These are phyloP conservation scores for Meira nashicola DNA, from an alignment of 1,284 basidiomycete genomes.

Conservation along the genomic window DNA sequence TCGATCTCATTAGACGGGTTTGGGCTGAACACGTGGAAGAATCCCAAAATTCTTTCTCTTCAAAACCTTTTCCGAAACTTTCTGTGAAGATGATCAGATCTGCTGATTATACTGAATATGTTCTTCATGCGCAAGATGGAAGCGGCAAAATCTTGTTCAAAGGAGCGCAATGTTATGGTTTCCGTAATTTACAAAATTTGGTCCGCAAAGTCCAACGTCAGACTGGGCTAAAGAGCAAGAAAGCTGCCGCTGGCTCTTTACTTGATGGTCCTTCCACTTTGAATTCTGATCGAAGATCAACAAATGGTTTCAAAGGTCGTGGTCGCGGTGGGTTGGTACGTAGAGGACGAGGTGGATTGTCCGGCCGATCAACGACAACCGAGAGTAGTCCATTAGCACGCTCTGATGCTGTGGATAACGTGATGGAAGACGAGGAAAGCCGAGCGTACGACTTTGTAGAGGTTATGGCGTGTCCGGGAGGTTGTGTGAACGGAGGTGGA, in stretches of 20 bases:
- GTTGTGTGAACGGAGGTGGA: slow-evolving; percentile 95
- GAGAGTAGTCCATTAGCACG: slow-evolving; percentile 51
- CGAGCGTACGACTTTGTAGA: slow-evolving; percentile 88
- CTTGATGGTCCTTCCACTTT: neutral
- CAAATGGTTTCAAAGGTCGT: slow-evolving; percentile 11
- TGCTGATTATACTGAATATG: slow-evolving; percentile 65
- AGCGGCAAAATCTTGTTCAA: slow-evolving; percentile 66
- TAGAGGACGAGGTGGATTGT: slow-evolving; percentile 59
- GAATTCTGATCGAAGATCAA: slow-evolving; percentile 1
- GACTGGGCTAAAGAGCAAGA: slow-evolving; percentile 58
- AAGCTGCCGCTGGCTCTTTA: slow-evolving; percentile 19
- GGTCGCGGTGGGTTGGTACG: slow-evolving; percentile 50
- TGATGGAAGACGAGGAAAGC: slow-evolving; percentile 53
- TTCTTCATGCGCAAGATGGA: slow-evolving; percentile 52
- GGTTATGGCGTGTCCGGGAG: slow-evolving; percentile 97
- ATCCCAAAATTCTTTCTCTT: slow-evolving; percentile 5
- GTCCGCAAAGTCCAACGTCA: slow-evolving; percentile 68
- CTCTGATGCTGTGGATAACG: slow-evolving; percentile 45
- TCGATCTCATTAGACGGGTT: slow-evolving; percentile 54
- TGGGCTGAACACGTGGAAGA: slow-evolving; percentile 29
- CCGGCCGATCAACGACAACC: slow-evolving; percentile 51
- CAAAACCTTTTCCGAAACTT: slow-evolving; percentile 23
- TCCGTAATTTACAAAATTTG: slow-evolving; percentile 93
- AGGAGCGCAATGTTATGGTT: slow-evolving; percentile 93
- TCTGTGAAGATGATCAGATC: slow-evolving; percentile 41